phyloP scores from a whole-genome alignment of 106 monocot species.

The Dioscorea alata region DNA sequence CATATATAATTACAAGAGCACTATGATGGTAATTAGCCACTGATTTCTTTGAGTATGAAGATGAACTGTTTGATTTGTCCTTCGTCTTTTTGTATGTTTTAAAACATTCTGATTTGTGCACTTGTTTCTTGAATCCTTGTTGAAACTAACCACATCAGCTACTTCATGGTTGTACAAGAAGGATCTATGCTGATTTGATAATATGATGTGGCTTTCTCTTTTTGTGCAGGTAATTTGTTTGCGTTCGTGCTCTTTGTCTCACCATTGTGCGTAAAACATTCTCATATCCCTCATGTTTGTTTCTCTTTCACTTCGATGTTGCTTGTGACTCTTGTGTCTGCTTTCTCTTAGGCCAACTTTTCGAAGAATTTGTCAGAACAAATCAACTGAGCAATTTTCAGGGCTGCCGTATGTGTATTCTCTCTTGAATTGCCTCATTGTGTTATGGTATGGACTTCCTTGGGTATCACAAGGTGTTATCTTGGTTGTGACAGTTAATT shows the following conservation, averaged over 20 bases:
- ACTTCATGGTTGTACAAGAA: too few relatives aligned
- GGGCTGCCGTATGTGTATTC: constrained; percentile 74
- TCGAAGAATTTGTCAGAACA: constrained; percentile 56
- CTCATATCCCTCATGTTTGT: background rate
- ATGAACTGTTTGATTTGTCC: too few relatives aligned
- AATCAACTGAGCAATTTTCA: constrained; percentile 89
- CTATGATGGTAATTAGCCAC: too few relatives aligned
- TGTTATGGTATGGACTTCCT: constrained; percentile 89
- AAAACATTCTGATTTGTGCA: too few relatives aligned
- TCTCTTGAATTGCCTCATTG: constrained; percentile 76
- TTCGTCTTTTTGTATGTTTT: too few relatives aligned
- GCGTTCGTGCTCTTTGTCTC: constrained; percentile 86
- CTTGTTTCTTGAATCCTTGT: too few relatives aligned
- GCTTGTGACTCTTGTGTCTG: background rate
- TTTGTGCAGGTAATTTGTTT: constrained; percentile 80
- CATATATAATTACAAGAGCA: too few relatives aligned
- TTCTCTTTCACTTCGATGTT: background rate
- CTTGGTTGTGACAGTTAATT: constrained; percentile 83
- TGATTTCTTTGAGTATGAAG: too few relatives aligned
- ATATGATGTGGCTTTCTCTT: background rate
- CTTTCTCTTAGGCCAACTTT: constrained; percentile 61
- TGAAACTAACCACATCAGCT: too few relatives aligned
- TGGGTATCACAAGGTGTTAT: constrained; percentile 67
- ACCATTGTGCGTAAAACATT: constrained; percentile 62
- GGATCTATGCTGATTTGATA: background rate